phyloP scores from a whole-genome alignment of 2,329 filamentous ascomycete species.

The Fusarium sp. region DNA sequence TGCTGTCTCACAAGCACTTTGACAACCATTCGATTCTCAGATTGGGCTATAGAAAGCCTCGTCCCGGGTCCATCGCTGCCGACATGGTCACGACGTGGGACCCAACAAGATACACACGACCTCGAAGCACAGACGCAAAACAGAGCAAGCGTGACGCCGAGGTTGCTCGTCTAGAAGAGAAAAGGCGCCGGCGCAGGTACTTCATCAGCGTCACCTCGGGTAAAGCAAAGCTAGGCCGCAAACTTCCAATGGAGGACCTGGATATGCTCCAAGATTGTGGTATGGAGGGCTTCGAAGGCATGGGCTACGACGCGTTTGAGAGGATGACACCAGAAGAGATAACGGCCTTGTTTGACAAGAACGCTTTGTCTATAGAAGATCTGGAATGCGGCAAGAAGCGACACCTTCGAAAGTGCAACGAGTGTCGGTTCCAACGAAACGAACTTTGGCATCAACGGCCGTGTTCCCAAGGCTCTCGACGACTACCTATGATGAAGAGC shows the following conservation, averaged over 20 bases:
- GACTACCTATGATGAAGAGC: constrained; percentile 4
- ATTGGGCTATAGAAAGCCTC: constrained; percentile 21
- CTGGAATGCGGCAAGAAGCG: constrained; percentile 11
- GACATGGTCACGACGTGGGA: constrained; percentile 15
- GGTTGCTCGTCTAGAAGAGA: not conserved
- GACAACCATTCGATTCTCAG: constrained; percentile 15
- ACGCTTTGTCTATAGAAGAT: not conserved
- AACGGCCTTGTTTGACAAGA: not conserved
- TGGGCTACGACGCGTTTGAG: not conserved
- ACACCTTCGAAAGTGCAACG: constrained; percentile 12
- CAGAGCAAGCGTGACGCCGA: not conserved
- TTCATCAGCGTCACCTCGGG: constrained; percentile 5
- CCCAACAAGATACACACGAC: not conserved
- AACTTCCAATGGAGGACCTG: not conserved
- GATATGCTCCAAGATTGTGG: not conserved
- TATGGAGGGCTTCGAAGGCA: not conserved
- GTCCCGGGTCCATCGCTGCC: not conserved
- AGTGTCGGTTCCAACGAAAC: constrained; percentile 16
- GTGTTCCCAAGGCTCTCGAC: not conserved
- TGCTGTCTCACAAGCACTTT: constrained; percentile 21
- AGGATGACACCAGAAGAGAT: not conserved
- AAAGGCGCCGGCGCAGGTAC: not conserved
- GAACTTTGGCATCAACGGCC: not conserved
- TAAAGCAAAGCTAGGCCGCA: rapidly evolving
- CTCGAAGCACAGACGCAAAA: not conserved